Evolutionary conservation across 2,329 filamentous ascomycete genomes (phyloP).

Genomic region (Phialophora macrospora): DNA sequence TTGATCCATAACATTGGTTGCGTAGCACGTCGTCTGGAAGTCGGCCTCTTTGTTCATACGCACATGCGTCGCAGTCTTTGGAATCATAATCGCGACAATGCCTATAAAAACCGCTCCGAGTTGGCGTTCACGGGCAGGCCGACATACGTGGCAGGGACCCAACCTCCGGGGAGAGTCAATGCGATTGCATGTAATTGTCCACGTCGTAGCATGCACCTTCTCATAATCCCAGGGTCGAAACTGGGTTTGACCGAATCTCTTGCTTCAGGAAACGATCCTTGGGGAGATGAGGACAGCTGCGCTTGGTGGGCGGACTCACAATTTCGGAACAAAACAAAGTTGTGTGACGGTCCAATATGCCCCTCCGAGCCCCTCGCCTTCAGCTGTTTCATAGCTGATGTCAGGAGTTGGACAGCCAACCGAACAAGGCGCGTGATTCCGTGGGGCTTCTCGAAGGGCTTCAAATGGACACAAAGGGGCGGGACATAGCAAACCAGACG

Average conservation of each 20-base stretch:
- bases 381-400: constrained; percentile 12
- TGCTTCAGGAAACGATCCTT: neutral
- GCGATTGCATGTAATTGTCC: neutral
- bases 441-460: constrained; percentile 29
- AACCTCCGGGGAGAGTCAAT: neutral
- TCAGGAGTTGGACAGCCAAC: constrained; percentile 19
- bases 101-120: neutral
- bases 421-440: constrained; percentile 20
- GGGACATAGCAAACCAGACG: constrained; percentile 17
- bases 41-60: neutral
- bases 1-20: neutral
- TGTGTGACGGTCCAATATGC: neutral
- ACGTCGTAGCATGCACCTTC: neutral
- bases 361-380: constrained; percentile 22
- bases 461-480: neutral
- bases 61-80: neutral
- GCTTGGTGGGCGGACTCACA: neutral
- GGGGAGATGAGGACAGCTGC: neutral
- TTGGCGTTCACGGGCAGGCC: neutral
- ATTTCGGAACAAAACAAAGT: constrained; percentile 7
- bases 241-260: neutral
- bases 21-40: neutral
- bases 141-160: neutral
- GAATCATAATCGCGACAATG: neutral
- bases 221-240: neutral